Evolutionary conservation across 2,329 filamentous ascomycete species (phyloP).

Genomic region (Leptographium wingfieldii): DNA sequence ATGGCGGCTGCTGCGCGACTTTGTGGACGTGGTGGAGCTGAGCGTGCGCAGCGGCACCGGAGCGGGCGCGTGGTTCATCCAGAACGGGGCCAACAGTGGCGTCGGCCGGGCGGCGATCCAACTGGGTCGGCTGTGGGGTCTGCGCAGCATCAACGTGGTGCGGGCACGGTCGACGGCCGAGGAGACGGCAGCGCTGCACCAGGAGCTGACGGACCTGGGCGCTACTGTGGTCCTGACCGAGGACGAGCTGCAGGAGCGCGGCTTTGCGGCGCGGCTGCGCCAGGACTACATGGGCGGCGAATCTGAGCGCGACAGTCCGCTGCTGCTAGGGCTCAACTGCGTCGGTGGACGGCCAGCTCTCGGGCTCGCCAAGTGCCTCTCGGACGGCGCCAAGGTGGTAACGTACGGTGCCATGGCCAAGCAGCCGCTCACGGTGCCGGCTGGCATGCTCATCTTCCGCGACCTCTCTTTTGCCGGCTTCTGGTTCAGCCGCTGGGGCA

Average conservation of each 20-base stretch:
- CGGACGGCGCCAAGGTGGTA: conserved; percentile 60
- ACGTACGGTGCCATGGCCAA: conserved; percentile 95
- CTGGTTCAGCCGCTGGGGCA: conserved; percentile 87
- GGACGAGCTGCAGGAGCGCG: conserved; percentile 38
- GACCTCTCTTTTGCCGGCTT: conserved; percentile 83
- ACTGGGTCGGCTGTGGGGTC: conserved; percentile 71
- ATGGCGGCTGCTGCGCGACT: conserved; percentile 84
- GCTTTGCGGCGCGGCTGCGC: conserved; percentile 43
- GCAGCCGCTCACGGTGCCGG: conserved; percentile 70
- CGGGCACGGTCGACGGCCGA: conserved; percentile 54
- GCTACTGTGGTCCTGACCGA: conserved; percentile 46
- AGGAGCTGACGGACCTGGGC: conserved; percentile 41
- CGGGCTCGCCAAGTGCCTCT: conserved; percentile 62
- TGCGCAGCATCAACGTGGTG: conserved; percentile 82
- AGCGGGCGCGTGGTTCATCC: conserved; percentile 86
- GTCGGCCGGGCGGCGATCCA: conserved; percentile 89
- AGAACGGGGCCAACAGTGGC: conserved; percentile 92
- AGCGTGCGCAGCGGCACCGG: conserved; percentile 38
- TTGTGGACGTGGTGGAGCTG: conserved; percentile 38
- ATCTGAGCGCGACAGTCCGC: conserved; percentile 28
- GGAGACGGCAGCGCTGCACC: conserved; percentile 47
- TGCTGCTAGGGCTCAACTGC: conserved; percentile 79
- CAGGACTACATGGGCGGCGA: conserved; percentile 58
- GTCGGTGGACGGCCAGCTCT: conserved; percentile 81
- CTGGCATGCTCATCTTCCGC: conserved; percentile 85